phyloP scores from a whole-genome alignment of 257 asterid species.

The Linderniella brevidens region DNA sequence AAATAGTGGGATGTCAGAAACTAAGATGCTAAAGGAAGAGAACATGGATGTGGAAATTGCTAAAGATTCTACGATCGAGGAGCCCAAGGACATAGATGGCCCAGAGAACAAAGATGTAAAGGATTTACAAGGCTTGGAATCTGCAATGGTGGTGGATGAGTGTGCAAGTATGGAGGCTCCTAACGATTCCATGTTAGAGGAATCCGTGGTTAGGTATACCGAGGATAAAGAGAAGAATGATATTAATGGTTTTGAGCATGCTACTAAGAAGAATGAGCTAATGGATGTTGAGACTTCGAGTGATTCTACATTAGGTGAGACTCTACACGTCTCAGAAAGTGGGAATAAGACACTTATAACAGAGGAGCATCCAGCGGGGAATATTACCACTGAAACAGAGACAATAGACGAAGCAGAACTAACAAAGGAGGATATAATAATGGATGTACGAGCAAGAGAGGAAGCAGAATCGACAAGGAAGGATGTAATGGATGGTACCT shows the following conservation, averaged over 20 bases:
- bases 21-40: too few species aligned
- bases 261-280: conserved; percentile 15
- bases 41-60: too few species aligned
- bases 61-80: too few species aligned
- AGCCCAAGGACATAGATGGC: too few species aligned
- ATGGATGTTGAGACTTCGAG: conserved; percentile 10
- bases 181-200: not conserved
- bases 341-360: conserved; percentile 11
- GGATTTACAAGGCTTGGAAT: too few species aligned
- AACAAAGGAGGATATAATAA: conserved; percentile 7
- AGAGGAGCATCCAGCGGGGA: conserved; percentile 19
- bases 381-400: conserved; percentile 19
- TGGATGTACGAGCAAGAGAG: conserved; percentile 17
- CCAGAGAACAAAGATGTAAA: too few species aligned
- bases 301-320: conserved; percentile 15
- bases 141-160: too few species aligned
- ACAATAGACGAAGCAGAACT: not conserved
- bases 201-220: conserved; percentile 12
- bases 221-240: conserved; percentile 13
- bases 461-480: conserved; percentile 14
- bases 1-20: too few species aligned
- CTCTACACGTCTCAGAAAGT: conserved; percentile 12
- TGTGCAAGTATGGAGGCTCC: too few species aligned
- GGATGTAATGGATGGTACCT: conserved; percentile 13
- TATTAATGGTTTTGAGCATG: conserved; percentile 12